Base-by-base conservation (phyloP, 129 eudicot genomes). In the Lactuca sativa region DNA sequence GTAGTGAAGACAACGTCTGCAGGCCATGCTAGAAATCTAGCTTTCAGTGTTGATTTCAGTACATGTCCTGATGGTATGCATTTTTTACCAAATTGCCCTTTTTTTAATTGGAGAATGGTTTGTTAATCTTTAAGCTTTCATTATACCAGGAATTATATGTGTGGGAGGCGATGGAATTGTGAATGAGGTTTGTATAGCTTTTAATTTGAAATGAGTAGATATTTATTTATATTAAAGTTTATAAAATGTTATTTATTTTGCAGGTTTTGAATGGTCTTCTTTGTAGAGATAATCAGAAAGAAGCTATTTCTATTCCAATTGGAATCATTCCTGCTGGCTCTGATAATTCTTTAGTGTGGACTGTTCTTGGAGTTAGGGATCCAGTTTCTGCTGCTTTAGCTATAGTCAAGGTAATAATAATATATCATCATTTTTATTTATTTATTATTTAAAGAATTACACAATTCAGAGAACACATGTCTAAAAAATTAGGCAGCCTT, bases 281-380 rank as follows among this genome's bases (percentile, higher is more conserved):
- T 63, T 82, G 92, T 74, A 82, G 98, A 79, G 95, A 87, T 60
- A 85, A 93, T 74, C 98, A 93, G 51, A 86, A 86, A 76, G 98
- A 93, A 81, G 98, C 92, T 66, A 89, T 93, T 56, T 93, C 98
- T 40, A 66, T 93, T 33, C 98, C 98, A 52, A 89, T 93, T 58
- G 98, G 98, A 17, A 93, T 93, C 60, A 93, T 93, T 71, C 98
- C 98, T 21, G 98, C 98, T 64, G 98, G 98, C 74, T 93, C 98
- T 58, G 98, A 93, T 78, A 93, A 93, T 87, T 93, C 98, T 47
- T 86, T 93, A 71, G 97, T 93, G 32, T 93, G 98, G 98, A 93
- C 98, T 65, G 96, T 93, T 76, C 92, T 93, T 59, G 98, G 98
- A 59, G 88, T 93, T 18, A 86, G 81, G 72, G 98, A 93, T 80